Base-by-base conservation (phyloP, 2,329 filamentous ascomycete genomes). In the Rhynchosporium secalis region DNA sequence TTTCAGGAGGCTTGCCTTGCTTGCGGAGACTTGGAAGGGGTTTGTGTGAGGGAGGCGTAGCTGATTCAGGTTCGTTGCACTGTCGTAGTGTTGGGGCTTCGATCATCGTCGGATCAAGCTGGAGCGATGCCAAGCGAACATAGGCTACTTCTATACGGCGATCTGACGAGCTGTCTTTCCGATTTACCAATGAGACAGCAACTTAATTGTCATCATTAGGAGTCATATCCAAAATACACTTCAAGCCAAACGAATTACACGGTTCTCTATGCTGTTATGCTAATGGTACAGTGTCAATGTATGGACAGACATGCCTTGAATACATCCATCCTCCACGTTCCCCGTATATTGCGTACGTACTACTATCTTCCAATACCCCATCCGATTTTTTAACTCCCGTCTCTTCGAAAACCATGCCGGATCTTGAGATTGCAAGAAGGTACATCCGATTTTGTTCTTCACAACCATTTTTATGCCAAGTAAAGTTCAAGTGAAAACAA, bases 261-360 rank as follows among this genome's bases (percentile, higher is more conserved):
- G 20, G 20, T 20, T 20, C 20, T 20, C 20, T 20, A 20, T 20
- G 33, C 33, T 6, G 33, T 13, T 40, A 20, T 12, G 6, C 28
- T 62, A 57, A 33, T 48, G 5, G 48, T 58, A 62, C 54, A 62
- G 40, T 58, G 47, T 47, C 41, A 41, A 41, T 55, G 55, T 62
- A 47, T 45, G 54, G 41, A 58, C 60, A 58, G 45, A 38, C 36
- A 60, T 54, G n/a, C n/a, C 47, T 4, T 20, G 45, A 38, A 40
- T 29, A 28, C 8, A 13, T 20, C 55, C 13, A 31, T 20, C 43
- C 3, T 40, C n/a, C 15, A 13, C 28, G 5, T 20, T 1, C 41
- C 41, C 43, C 6, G 5, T 41, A 38, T 40, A n/a, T 38, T 26
- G 13, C 38, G 38, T 54, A 28, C 28, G 36, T 41, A 28, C 9